These are phyloP conservation scores for Neopestalotiopsis rosae DNA, from an alignment of 2,329 filamentous ascomycete genomes.

Conservation along the genomic window DNA sequence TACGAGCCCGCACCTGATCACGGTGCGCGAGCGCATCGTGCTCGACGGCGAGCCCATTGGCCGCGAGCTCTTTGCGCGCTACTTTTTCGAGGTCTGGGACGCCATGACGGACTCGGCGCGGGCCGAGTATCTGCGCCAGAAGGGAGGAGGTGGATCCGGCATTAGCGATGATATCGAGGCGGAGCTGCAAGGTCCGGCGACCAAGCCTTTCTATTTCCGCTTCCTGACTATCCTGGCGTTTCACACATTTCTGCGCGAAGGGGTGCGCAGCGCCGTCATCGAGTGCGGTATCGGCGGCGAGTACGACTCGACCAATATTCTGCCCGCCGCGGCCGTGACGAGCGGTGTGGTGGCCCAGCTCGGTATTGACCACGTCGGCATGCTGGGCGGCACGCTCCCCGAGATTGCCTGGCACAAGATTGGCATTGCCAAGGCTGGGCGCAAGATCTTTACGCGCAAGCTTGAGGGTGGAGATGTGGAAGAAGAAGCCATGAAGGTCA, in stretches of 20 bases:
- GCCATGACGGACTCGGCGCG: slow-evolving; percentile 48
- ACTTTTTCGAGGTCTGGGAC: slow-evolving; percentile 89
- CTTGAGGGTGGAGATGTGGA: slow-evolving; percentile 54
- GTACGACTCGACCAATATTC: slow-evolving; percentile 89
- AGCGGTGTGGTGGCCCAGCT: slow-evolving; percentile 79
- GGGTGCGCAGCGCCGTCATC: slow-evolving; percentile 79
- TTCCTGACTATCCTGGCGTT: slow-evolving; percentile 89
- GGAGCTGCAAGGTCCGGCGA: slow-evolving; percentile 57
- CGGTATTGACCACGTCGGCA: slow-evolving; percentile 82
- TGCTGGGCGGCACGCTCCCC: slow-evolving; percentile 80
- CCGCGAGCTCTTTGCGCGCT: slow-evolving; percentile 71
- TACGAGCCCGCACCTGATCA: slow-evolving; percentile 84
- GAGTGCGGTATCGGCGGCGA: slow-evolving; percentile 96
- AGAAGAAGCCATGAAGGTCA: slow-evolving; percentile 45
- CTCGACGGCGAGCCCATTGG: slow-evolving; percentile 76
- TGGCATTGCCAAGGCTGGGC: slow-evolving; percentile 78
- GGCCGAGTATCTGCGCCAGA: slow-evolving; percentile 23
- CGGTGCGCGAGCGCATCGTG: slow-evolving; percentile 83
- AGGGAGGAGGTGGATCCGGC: too few relatives aligned
- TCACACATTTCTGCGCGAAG: slow-evolving; percentile 79
- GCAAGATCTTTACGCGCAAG: slow-evolving; percentile 66
- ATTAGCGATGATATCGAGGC: slow-evolving; percentile 50
- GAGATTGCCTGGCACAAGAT: slow-evolving; percentile 92
- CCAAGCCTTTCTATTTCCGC: slow-evolving; percentile 91
- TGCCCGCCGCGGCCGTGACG: slow-evolving; percentile 66